phyloP scores from a whole-genome alignment of 148 eudicot species.

The Gaultheria prostrata region DNA sequence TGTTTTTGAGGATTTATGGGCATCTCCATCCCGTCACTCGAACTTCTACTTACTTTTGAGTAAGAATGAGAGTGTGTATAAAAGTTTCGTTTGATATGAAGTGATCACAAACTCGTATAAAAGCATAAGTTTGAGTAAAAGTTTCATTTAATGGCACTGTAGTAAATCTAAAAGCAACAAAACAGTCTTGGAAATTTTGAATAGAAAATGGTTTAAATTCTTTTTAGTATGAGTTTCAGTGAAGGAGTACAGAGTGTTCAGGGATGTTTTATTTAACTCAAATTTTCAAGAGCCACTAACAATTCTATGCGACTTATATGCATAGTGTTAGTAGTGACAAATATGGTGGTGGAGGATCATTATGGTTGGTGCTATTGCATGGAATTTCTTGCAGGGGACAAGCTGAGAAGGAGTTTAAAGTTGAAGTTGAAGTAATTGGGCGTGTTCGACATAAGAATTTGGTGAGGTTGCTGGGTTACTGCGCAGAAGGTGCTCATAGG shows the following conservation, averaged over 20 bases:
- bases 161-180: not conserved
- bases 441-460: constrained; percentile 91
- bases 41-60: not conserved
- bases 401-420: constrained; percentile 92
- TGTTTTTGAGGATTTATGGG: not conserved
- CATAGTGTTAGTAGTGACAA: not conserved
- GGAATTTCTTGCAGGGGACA: constrained; percentile 58
- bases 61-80: not conserved
- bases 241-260: not conserved
- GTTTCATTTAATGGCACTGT: not conserved
- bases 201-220: not conserved
- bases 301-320: not conserved
- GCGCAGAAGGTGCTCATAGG: constrained; percentile 97
- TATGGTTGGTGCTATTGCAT: constrained; percentile 6
- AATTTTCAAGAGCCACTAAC: not conserved
- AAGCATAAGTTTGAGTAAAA: too few relatives aligned
- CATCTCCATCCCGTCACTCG: not conserved
- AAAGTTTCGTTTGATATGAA: not conserved
- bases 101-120: not conserved
- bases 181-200: not conserved
- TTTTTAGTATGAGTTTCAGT: not conserved
- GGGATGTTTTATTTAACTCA: not conserved
- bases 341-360: not conserved
- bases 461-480: constrained; percentile 83
- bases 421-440: constrained; percentile 94